Evolutionary conservation across 2,329 filamentous ascomycete species (phyloP).

Genomic region (Aureobasidium melanogenum): DNA sequence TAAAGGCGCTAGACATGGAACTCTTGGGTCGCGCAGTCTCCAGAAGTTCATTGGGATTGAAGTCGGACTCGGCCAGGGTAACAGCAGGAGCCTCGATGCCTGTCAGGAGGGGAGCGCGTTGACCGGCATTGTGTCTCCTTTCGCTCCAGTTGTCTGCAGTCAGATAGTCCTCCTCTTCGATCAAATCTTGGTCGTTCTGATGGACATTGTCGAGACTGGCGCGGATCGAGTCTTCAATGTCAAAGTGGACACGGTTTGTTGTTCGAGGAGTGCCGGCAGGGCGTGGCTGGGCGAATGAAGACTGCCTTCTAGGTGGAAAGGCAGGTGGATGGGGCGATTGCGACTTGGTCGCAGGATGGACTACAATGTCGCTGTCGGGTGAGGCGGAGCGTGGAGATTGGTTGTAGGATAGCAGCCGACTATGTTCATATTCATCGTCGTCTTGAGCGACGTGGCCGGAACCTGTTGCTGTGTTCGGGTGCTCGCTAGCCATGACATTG

Average conservation of each 20-base stretch:
- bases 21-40: constrained; percentile 68
- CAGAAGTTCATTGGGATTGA: constrained; percentile 49
- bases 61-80: constrained; percentile 56
- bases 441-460: constrained; percentile 16
- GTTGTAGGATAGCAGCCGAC: constrained; percentile 21
- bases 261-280: constrained; percentile 51
- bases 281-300: constrained; percentile 39
- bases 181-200: constrained; percentile 28
- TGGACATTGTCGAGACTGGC: constrained; percentile 1
- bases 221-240: constrained; percentile 33
- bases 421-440: constrained; percentile 20
- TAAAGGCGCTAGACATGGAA: constrained; percentile 78
- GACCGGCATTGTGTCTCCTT: constrained; percentile 34
- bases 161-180: constrained; percentile 55
- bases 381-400: constrained; percentile 17
- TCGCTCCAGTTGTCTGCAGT: constrained; percentile 26
- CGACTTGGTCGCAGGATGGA: constrained; percentile 12
- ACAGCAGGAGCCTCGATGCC: constrained; percentile 75
- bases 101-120: constrained; percentile 63
- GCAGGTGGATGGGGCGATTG: not conserved
- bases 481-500: constrained; percentile 29
- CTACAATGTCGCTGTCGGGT: constrained; percentile 18
- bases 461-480: constrained; percentile 18
- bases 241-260: constrained; percentile 67
- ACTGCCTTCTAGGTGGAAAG: constrained; percentile 21